phyloP scores from a whole-genome alignment of 202 grass and related monocot genomes.

The Digitaria exilis region DNA sequence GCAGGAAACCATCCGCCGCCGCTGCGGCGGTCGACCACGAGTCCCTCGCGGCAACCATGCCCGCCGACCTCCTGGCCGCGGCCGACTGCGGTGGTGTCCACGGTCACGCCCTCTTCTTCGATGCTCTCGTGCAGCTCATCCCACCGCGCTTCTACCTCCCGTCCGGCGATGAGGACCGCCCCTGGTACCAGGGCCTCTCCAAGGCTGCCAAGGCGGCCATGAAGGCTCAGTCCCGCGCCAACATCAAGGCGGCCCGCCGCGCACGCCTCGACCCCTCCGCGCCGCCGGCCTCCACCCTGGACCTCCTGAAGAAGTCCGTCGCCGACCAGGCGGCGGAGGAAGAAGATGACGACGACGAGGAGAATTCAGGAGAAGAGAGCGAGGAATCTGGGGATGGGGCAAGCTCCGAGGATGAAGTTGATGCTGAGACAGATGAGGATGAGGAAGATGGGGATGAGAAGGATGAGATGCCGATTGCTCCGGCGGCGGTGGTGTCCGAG shows the following conservation, averaged over 20 bases:
- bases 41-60: slow-evolving; percentile 3
- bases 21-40: slow-evolving; percentile 12
- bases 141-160: slow-evolving; percentile 66
- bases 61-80: slow-evolving; percentile 20
- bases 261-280: slow-evolving; percentile 59
- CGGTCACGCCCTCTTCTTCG: slow-evolving; percentile 65
- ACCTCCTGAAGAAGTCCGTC: slow-evolving; percentile 65
- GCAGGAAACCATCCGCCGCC: slow-evolving; percentile 36
- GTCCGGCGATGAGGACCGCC: slow-evolving; percentile 58
- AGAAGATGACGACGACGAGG: background rate
- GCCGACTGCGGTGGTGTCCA: slow-evolving; percentile 33
- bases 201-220: slow-evolving; percentile 59
- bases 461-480: slow-evolving; percentile 28
- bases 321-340: slow-evolving; percentile 44
- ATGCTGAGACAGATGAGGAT: slow-evolving; percentile 9
- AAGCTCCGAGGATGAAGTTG: slow-evolving; percentile 11
- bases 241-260: slow-evolving; percentile 54
- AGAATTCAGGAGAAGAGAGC: slow-evolving; percentile 8
- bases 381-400: slow-evolving; percentile 31
- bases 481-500: slow-evolving; percentile 42
- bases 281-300: slow-evolving; percentile 61
- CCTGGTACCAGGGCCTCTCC: slow-evolving; percentile 71
- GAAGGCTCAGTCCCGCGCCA: slow-evolving; percentile 66
- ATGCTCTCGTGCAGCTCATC: slow-evolving; percentile 80
- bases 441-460: slow-evolving; percentile 8